phyloP scores from a whole-genome alignment of 108 stramenopile species.

The Skeletonema costatum region DNA sequence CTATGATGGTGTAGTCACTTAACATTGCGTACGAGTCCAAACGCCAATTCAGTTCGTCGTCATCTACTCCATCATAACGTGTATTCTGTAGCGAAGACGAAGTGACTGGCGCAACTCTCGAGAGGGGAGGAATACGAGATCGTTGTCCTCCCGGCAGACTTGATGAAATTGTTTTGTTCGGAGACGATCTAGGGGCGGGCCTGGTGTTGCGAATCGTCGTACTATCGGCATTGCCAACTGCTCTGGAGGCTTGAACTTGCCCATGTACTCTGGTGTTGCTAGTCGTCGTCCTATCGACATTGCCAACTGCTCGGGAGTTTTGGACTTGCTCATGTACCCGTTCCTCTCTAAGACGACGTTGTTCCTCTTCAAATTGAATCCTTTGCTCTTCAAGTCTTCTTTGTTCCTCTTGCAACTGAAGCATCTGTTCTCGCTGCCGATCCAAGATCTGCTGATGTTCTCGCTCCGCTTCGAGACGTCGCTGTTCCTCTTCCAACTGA shows the following conservation, averaged over 20 bases:
- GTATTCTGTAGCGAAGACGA: slow-evolving; percentile 11
- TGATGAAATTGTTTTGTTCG: not conserved
- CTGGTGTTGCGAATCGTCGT: slow-evolving; percentile 1
- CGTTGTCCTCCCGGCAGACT: not conserved
- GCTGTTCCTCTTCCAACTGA: slow-evolving; percentile 26
- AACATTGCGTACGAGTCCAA: slow-evolving; percentile 39
- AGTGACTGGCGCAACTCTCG: not conserved
- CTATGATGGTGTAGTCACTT: slow-evolving; percentile 46
- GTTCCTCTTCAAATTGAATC: slow-evolving; percentile 4
- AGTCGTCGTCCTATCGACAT: slow-evolving; percentile 1
- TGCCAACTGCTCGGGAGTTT: not conserved
- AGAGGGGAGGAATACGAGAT: not conserved
- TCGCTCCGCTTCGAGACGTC: slow-evolving; percentile 7
- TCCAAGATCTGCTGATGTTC: slow-evolving; percentile 8
- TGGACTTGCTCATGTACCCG: not conserved
- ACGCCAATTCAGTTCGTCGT: slow-evolving; percentile 53
- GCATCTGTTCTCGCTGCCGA: slow-evolving; percentile 4
- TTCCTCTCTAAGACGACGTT: slow-evolving; percentile 1
- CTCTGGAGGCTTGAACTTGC: not conserved
- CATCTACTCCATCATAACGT: slow-evolving; percentile 41
- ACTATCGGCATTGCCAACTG: not conserved
- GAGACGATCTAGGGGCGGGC: not conserved
- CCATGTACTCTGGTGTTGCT: not conserved
- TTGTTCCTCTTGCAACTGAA: slow-evolving; percentile 9
- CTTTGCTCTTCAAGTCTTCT: slow-evolving; percentile 8